A percentile compares a stretch with the other conserved stretches of the same genome.
phyloP scores from a whole-genome alignment of 129 eudicot species.

The Ambrosia trifida region DNA sequence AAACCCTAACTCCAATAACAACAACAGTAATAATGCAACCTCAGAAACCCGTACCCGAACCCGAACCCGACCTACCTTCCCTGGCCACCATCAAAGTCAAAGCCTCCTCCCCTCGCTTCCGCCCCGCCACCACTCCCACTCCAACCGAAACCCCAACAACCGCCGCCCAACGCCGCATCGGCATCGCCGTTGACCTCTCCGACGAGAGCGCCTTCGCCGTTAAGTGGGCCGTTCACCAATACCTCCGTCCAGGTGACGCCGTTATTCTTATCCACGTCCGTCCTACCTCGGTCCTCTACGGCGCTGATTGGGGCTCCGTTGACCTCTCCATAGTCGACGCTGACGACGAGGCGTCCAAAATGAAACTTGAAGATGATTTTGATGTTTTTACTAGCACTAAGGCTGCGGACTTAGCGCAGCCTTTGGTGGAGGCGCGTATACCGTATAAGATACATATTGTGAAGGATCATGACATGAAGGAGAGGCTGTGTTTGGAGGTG shows the following conservation, averaged over 20 bases:
- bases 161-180: constrained; percentile 44
- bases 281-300: constrained; percentile 56
- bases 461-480: constrained; percentile 62
- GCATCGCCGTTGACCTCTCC: constrained; percentile 57
- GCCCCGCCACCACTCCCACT: not conserved
- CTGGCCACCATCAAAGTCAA: constrained; percentile 67
- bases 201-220: constrained; percentile 57
- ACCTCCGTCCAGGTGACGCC: constrained; percentile 45
- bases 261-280: constrained; percentile 47
- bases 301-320: constrained; percentile 48
- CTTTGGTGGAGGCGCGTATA: constrained; percentile 40
- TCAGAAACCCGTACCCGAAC: constrained; percentile 40
- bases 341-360: constrained; percentile 8
- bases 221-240: constrained; percentile 45
- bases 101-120: constrained; percentile 36
- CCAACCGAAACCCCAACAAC: constrained; percentile 33
- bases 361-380: constrained; percentile 46
- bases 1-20: too few species aligned
- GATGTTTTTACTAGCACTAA: constrained; percentile 43
- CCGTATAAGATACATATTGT: constrained; percentile 58
- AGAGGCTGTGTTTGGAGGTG: constrained; percentile 57
- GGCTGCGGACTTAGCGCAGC: constrained; percentile 41
- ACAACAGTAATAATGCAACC: constrained; percentile 28
- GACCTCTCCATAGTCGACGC: constrained; percentile 14
- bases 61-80: constrained; percentile 62